A percentile compares a stretch with the other conserved stretches of the same genome.
Evolutionary conservation across 2,329 filamentous ascomycete genomes (phyloP).

Genomic region (Alternaria metachromatica): DNA sequence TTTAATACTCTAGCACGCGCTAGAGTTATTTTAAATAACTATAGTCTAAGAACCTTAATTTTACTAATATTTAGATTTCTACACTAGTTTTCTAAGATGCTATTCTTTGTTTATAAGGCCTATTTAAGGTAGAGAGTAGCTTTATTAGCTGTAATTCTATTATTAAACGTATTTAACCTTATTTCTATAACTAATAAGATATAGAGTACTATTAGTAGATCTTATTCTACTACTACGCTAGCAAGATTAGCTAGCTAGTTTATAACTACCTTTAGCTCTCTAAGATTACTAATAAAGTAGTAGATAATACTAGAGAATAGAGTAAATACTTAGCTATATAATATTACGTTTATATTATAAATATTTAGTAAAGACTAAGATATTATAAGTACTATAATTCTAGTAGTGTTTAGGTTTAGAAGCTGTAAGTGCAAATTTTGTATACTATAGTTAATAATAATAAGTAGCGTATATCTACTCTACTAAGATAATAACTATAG

Average conservation of each 20-base stretch:
- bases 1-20: conserved; percentile 2
- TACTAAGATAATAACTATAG: background rate
- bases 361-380: background rate
- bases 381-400: background rate
- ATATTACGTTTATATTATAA: background rate
- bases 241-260: background rate
- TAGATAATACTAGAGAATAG: conserved; percentile 4
- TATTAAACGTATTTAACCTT: conserved; percentile 22
- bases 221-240: background rate
- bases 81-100: background rate
- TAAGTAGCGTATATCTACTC: background rate
- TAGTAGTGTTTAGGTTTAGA: background rate
- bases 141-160: conserved; percentile 4
- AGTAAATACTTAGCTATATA: background rate
- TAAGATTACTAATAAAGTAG: conserved; percentile 6
- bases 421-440: background rate
- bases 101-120: background rate
- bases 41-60: conserved; percentile 3
- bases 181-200: conserved; percentile 35
- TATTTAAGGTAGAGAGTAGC: background rate
- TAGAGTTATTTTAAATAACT: background rate
- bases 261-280: background rate
- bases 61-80: conserved; percentile 1
- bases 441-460: conserved; percentile 3
- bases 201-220: conserved; percentile 8